Evolutionary conservation across 306 rosid species (phyloP), one percentile per base, ranked within the genome.

Genomic region (Vigna mungo): DNA sequence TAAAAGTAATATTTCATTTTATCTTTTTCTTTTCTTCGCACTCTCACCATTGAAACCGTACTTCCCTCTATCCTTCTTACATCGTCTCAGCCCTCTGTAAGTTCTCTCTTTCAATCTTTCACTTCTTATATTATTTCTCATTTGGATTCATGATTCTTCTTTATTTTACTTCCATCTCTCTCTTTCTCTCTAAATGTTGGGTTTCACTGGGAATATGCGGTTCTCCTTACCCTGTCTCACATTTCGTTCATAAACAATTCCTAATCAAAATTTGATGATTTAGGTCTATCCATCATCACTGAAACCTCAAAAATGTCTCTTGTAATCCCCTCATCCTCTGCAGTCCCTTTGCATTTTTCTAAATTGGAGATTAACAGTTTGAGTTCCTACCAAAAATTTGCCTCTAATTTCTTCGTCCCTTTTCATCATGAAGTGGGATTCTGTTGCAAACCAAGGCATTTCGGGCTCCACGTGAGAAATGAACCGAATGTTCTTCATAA

Each of bases 231-330:
- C 18, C 66, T 13, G 10, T 37, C 14, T 14, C 41, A 1, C 3
- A 12, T 59, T 62, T 62, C 47, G 6, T 34, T 0, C 17, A 0
- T 27, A 15, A 44, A 21, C 23, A 69, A 34, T 69, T 53, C 58
- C 62, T 41, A 61, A 41, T 53, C 17, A n/a, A 72, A 36, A 14
- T 72, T 72, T 76, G 43, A 49, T 71, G 54, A 30, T 84, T 71
- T 72, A 71, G 77, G 72, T 30, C 52, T 75, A 64, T 60, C 76
- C 73, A 39, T 66, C 51, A 27, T 65, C 21, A n/a, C 5, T 66
- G 58, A 36, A 77, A 53, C 75, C 43, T 14, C 47, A 82, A 68
- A 65, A 83, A 94, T 94, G 97, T 82, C 94, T 16, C 84, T 86
- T 25, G 85, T 81, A 52, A 69, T 84, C 73, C 83, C 85, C 53